These are phyloP conservation scores for Furcasterigmium furcatum DNA, from an alignment of 2,329 filamentous ascomycete genomes.

Conservation along the genomic window DNA sequence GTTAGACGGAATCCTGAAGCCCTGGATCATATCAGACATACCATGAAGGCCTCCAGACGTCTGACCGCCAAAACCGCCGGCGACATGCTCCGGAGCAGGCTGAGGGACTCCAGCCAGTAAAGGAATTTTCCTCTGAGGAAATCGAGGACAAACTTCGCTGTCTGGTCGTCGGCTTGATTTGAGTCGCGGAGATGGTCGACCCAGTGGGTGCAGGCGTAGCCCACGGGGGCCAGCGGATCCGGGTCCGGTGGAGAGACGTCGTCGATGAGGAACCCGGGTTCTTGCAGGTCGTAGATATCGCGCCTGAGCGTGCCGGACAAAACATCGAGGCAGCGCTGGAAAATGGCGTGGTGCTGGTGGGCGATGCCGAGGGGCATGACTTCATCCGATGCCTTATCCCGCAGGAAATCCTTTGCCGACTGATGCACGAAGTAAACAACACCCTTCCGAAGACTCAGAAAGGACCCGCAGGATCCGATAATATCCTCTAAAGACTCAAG, in stretches of 20 bases:
- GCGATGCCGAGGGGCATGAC: slow-evolving; percentile 23
- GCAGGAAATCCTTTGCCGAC: slow-evolving; percentile 36
- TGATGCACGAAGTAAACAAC: slow-evolving; percentile 35
- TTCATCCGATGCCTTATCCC: slow-evolving; percentile 9
- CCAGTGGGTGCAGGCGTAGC: slow-evolving; percentile 19
- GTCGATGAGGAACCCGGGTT: slow-evolving; percentile 6
- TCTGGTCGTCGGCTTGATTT: slow-evolving; percentile 2
- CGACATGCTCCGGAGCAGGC: slow-evolving; percentile 22
- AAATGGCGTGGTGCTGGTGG: slow-evolving; percentile 24
- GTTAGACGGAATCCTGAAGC: too few relatives aligned
- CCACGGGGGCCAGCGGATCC: slow-evolving; percentile 10
- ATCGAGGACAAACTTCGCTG: slow-evolving; percentile 13
- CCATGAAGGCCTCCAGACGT: too few relatives aligned
- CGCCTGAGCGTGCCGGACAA: slow-evolving; percentile 23
- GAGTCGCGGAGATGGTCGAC: slow-evolving; percentile 12
- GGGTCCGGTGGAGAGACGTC: slow-evolving; percentile 8
- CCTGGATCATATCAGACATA: too few relatives aligned
- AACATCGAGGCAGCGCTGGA: slow-evolving; percentile 26
- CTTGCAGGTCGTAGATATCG: slow-evolving; percentile 28
- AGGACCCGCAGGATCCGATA: slow-evolving; percentile 33
- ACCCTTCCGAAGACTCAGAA: slow-evolving; percentile 26
- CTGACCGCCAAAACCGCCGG: slow-evolving; percentile 16
- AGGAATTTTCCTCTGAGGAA: slow-evolving; percentile 33
- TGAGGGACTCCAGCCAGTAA: slow-evolving; percentile 40
- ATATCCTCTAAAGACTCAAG: slow-evolving; percentile 18